These are phyloP conservation scores for Geotrichum citri-aurantii DNA, from an alignment of 1,139 yeast genomes.

Conservation along the genomic window DNA sequence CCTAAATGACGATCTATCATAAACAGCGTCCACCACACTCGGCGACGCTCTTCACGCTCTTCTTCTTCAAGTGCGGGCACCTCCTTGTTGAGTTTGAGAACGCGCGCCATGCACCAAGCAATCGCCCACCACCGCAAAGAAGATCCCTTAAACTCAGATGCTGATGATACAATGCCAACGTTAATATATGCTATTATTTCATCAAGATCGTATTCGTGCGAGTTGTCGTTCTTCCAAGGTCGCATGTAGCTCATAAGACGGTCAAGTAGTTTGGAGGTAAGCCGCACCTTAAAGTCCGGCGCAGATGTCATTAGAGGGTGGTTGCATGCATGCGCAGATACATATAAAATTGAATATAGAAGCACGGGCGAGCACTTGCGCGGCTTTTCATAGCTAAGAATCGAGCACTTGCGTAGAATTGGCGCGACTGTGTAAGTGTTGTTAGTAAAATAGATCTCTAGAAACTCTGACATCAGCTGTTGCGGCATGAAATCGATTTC, in stretches of 20 bases:
- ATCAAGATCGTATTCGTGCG: constrained; percentile 29
- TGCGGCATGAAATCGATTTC: constrained; percentile 18
- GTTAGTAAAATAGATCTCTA: constrained; percentile 26
- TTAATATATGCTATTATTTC: constrained; percentile 39
- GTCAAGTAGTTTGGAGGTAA: constrained; percentile 30
- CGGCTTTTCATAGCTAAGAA: constrained; percentile 24
- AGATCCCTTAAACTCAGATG: constrained; percentile 39
- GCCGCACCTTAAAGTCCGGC: constrained; percentile 29
- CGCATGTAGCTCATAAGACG: constrained; percentile 29
- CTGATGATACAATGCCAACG: constrained; percentile 39
- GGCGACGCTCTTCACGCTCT: constrained; percentile 38
- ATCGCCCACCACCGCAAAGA: constrained; percentile 40
- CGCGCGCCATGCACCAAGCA: constrained; percentile 36
- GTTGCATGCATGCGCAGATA: constrained; percentile 38
- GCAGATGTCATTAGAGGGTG: constrained; percentile 34
- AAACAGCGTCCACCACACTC: constrained; percentile 43
- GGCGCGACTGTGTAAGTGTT: constrained; percentile 26
- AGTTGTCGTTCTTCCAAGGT: constrained; percentile 26
- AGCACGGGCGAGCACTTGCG: constrained; percentile 35
- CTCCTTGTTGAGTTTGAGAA: constrained; percentile 35
- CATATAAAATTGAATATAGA: constrained; percentile 35
- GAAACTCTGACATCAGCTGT: constrained; percentile 15
- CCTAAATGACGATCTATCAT: constrained; percentile 41
- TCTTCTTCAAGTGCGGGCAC: constrained; percentile 31
- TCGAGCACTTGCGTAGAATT: constrained; percentile 22